Base-by-base conservation (phyloP, 2,329 filamentous ascomycete genomes). In the Apiospora aurea region DNA sequence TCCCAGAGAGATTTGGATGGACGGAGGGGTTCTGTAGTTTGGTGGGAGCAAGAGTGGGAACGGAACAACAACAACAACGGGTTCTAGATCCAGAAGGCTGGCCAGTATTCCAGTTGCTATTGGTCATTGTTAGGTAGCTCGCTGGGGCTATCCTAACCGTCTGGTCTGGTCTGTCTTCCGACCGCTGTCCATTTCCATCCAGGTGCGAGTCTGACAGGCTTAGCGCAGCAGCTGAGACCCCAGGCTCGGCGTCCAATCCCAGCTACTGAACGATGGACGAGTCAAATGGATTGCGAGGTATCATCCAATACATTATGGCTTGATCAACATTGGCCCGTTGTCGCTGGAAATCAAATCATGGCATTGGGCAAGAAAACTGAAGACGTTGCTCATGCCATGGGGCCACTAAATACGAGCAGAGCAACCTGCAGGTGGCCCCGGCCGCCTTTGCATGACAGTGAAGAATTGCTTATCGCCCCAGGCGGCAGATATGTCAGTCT, bases 361-460 rank as follows among this genome's bases (percentile, higher is more conserved):
- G 18, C 53, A 38, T 21, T 34, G 34, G 29, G 53, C 21, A 29
- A 29, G 26, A 29, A 29, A 29, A 29, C 26, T 29, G 26, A 61
- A 61, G 29, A 21, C 53, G 41, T 43, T 61, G 53, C 53, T 61
- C 53, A 41, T 41, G 57, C 13, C 34, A 24, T 64, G 57, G 29
- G 29, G 6, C 34, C 57, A 64, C 34, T 64, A 64, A 41, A 64
- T 64, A 64, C 57, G 57, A 38, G 29, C 53, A 64, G 57, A 38
- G 29, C 53, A 64, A n/a, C 57, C 10, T 41, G 57, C 57, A 64
- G 34, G 10, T 41, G 57, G 34, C 21, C 49, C 57, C 57, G 18
- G 18, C 41, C 57, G 34, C 57, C 57, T 64, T 64, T 64, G 57
- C 53, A 61, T 61, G 29, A n/a, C 14, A 57, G 16, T 7, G 34